Conservation (phyloP, 768 basidiomycete genomes). For the Boletales sp. region DNA sequence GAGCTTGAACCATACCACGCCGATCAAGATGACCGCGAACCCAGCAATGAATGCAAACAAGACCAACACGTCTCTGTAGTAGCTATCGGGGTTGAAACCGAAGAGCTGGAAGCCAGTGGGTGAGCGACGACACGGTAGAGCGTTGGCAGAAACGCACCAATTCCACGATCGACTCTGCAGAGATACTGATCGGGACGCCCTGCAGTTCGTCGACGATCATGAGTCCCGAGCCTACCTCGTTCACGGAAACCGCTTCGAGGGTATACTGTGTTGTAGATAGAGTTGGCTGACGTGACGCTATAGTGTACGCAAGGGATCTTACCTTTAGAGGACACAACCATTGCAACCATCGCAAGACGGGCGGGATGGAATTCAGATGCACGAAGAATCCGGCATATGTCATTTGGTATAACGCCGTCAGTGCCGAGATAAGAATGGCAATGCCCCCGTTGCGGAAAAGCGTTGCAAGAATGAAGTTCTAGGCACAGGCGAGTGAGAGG, state of each 20-base stretch:
- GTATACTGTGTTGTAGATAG: constrained; percentile 37
- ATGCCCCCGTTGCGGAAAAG: constrained; percentile 84
- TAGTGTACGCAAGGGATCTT: neutral
- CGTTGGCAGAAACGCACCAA: constrained; percentile 42
- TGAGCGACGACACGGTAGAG: too few species aligned
- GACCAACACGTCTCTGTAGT: constrained; percentile 88
- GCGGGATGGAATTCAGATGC: constrained; percentile 79
- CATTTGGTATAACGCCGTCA: constrained; percentile 77
- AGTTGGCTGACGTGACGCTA: neutral
- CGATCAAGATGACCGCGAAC: constrained; percentile 69
- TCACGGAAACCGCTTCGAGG: constrained; percentile 85
- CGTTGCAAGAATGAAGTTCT: constrained; percentile 91
- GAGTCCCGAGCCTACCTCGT: constrained; percentile 87
- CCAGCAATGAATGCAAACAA: constrained; percentile 83
- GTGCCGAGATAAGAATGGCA: constrained; percentile 83
- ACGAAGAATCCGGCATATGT: constrained; percentile 93
- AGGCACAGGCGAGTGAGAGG: neutral
- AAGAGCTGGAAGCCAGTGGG: constrained; percentile 53
- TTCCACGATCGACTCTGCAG: constrained; percentile 83
- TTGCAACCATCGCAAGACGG: constrained; percentile 90
- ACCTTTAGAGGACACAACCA: constrained; percentile 83
- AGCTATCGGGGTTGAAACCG: constrained; percentile 77
- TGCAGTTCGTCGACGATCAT: constrained; percentile 75
- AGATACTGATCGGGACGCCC: constrained; percentile 80
- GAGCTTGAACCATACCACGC: constrained; percentile 72